Conservation (phyloP, 306 rosid genomes). For the Chamaecrista fasciculata region DNA sequence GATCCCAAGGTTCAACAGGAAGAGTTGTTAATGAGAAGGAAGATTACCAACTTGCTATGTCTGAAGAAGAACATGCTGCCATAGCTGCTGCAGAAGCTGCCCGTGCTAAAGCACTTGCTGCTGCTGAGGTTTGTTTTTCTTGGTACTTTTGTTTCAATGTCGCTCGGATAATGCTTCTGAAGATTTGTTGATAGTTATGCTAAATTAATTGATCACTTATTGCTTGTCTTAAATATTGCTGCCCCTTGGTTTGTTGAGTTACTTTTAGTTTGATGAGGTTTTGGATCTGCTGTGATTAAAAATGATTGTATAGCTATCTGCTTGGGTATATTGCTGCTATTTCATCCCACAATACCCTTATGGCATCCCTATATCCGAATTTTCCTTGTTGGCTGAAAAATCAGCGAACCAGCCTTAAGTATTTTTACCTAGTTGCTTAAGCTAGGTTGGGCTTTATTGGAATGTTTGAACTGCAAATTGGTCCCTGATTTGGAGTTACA, state of each 20-base stretch:
- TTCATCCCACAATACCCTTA: not conserved
- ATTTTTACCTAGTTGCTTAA: not conserved
- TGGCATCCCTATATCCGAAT: not conserved
- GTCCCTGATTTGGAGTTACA: not conserved
- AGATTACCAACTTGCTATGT: constrained; percentile 41
- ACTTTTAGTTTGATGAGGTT: not conserved
- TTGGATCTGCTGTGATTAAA: not conserved
- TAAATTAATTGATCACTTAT: too few species aligned
- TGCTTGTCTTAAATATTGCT: not conserved
- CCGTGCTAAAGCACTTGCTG: constrained; percentile 89
- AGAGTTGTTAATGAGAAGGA: constrained; percentile 40
- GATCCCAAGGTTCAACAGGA: constrained; percentile 60
- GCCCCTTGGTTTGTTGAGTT: not conserved
- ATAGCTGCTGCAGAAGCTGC: constrained; percentile 97
- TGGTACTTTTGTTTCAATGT: constrained; percentile 15
- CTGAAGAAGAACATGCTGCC: constrained; percentile 94
- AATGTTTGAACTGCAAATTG: not conserved
- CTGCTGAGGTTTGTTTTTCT: constrained; percentile 80
- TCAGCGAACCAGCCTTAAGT: not conserved
- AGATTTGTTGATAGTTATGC: not conserved
- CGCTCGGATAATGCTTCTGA: not conserved
- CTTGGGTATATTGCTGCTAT: not conserved
- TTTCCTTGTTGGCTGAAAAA: not conserved
- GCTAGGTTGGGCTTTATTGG: not conserved
- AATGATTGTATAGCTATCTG: not conserved